Evolutionary conservation across 768 basidiomycete genomes (phyloP), one percentile per base, ranked within the genome.

Genomic region (Russula emetica): DNA sequence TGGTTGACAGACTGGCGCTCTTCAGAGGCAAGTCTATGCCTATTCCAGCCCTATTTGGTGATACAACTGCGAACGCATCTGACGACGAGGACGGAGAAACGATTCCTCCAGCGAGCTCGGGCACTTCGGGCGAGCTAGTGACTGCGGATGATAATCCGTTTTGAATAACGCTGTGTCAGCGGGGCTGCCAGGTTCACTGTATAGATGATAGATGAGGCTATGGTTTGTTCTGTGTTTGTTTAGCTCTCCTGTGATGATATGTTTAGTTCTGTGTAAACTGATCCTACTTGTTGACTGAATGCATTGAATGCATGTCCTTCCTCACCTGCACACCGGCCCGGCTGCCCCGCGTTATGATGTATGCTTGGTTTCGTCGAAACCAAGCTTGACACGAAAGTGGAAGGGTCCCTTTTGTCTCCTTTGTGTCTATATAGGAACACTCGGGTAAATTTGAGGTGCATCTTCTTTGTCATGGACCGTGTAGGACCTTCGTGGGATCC

Each of bases 141-240:
- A 78, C 76, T 58, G 75, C 76, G 68, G 87, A 85, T 58, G 84
- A 86, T 72, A 92, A 90, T 70, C 90, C 90, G 22, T 92, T 92
- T 76, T 85, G 76, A 76, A 22, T n/a, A 44, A 53, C 26, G 26
- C 34, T 26, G 55, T 26, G 36, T 14, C 52, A 54, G 51, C 22
- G 20, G 47, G 38, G 22, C 24, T 14, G 20, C 40, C 45, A 34
- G 34, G 45, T 55, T 57, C 24, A 16, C 34, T 52, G 24, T 47
- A 52, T 34, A 40, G 32, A 56, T 53, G 60, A 68, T 65, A 63
- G 66, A 58, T 66, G 53, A 64, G 22, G 45, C 32, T 13, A 40
- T 45, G 44, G 64, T 66, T 57, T 58, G 55, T 40, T 63, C 20
- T 49, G 47, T 61, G 61, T 63, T 63, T 58, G 50, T 40, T 54